Conservation (phyloP, 768 basidiomycete species). For the Omphalotus guepiniiformis region DNA sequence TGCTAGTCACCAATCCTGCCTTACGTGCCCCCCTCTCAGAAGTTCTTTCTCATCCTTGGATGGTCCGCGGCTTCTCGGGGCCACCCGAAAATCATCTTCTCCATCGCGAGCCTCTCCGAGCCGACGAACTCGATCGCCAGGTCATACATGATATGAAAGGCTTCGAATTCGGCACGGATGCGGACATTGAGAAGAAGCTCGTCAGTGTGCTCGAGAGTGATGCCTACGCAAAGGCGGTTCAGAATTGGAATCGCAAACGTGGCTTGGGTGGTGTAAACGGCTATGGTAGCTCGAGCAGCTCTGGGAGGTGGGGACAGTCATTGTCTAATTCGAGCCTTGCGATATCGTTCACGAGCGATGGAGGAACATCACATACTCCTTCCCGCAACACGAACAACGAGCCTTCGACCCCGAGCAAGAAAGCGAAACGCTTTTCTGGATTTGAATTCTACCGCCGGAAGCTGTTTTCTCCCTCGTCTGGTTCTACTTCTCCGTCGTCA, state of each 20-base stretch:
- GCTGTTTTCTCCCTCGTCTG: constrained; percentile 66
- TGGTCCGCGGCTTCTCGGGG: constrained; percentile 80
- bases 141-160: constrained; percentile 92
- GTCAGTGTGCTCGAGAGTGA: constrained; percentile 74
- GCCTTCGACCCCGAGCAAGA: constrained; percentile 44
- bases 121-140: constrained; percentile 82
- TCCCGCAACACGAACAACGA: constrained; percentile 34
- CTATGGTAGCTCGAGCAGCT: constrained; percentile 32
- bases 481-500: constrained; percentile 39
- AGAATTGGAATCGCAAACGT: constrained; percentile 75
- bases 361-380: constrained; percentile 19
- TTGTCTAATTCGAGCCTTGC: constrained; percentile 69
- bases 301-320: constrained; percentile 51
- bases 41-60: constrained; percentile 87
- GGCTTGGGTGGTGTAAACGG: constrained; percentile 26
- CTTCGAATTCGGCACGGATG: constrained; percentile 91
- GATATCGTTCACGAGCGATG: constrained; percentile 51
- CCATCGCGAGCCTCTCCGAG: constrained; percentile 82
- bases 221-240: constrained; percentile 65
- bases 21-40: constrained; percentile 80
- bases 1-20: constrained; percentile 93
- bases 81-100: constrained; percentile 84
- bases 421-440: constrained; percentile 85
- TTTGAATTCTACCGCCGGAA: constrained; percentile 94
- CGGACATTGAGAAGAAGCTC: constrained; percentile 78